Evolutionary conservation across 192 early-diverging fungal species (phyloP).

Genomic region (Podila epicladia): DNA sequence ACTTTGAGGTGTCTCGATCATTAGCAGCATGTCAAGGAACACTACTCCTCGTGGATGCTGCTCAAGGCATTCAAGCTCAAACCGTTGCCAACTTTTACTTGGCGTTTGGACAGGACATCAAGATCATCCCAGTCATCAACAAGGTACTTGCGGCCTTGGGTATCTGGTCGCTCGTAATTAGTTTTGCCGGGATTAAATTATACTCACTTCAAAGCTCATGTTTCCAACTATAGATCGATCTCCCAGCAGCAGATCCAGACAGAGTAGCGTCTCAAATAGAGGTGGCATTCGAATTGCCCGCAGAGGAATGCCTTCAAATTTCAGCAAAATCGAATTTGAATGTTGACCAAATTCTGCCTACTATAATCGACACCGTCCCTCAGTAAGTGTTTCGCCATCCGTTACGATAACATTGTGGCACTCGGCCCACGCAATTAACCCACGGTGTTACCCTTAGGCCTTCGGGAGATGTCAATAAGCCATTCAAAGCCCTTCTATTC

Average conservation of each 20-base stretch:
- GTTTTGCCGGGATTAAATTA: no score
- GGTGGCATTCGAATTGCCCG: constrained; percentile 86
- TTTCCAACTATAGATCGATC: constrained; percentile 72
- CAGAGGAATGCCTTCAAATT: constrained; percentile 65
- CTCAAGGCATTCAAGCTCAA: constrained; percentile 97
- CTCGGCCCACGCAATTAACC: background rate
- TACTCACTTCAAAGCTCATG: no score
- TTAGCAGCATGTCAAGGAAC: constrained; percentile 95
- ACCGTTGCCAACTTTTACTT: constrained; percentile 98
- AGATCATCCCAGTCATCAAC: constrained; percentile 91
- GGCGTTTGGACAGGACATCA: constrained; percentile 88
- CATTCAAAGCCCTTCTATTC: constrained; percentile 92
- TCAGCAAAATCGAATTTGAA: constrained; percentile 90
- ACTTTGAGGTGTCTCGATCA: constrained; percentile 95
- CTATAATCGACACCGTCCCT: constrained; percentile 83
- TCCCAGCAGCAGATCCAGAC: constrained; percentile 88
- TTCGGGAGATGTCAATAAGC: constrained; percentile 63
- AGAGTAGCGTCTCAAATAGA: constrained; percentile 82
- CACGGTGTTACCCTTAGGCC: constrained; percentile 56
- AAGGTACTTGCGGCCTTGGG: constrained; percentile 60
- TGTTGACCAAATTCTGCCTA: constrained; percentile 77
- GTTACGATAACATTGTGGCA: background rate
- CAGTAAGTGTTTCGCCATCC: constrained; percentile 44
- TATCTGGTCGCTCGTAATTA: background rate
- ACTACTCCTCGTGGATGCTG: constrained; percentile 91